Evolutionary conservation across 2,329 filamentous ascomycete species (phyloP).

Genomic region (Sclerotinia trifoliorum): DNA sequence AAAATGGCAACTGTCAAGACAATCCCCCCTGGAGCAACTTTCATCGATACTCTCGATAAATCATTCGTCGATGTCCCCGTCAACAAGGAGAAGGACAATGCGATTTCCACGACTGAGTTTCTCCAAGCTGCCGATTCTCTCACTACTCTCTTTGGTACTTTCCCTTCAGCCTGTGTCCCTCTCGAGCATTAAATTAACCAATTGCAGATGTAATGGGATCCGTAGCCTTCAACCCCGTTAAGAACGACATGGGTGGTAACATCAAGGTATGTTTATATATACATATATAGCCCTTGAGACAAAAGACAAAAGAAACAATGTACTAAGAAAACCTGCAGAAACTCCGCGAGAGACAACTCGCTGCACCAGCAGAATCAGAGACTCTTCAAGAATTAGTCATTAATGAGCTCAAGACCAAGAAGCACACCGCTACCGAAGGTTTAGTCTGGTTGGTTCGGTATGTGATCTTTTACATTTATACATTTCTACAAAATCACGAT

Average conservation of each 20-base stretch:
- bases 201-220: constrained; percentile 59
- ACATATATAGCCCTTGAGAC: too few relatives aligned
- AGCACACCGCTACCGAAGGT: constrained; percentile 84
- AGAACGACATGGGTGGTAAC: constrained; percentile 87
- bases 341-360: constrained; percentile 79
- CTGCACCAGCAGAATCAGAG: constrained; percentile 73
- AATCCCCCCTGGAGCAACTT: constrained; percentile 53
- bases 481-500: constrained; percentile 32
- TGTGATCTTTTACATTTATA: constrained; percentile 48
- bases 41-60: constrained; percentile 80
- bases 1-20: constrained; percentile 35
- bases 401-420: constrained; percentile 87
- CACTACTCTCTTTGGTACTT: constrained; percentile 77
- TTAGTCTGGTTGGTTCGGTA: constrained; percentile 89
- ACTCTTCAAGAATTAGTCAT: constrained; percentile 81
- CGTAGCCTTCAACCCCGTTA: constrained; percentile 84
- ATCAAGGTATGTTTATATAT: constrained; percentile 64
- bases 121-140: constrained; percentile 87
- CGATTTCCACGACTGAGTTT: constrained; percentile 80
- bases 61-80: constrained; percentile 83
- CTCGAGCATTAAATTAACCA: neutral
- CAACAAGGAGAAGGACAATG: constrained; percentile 69
- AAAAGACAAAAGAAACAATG: neutral
- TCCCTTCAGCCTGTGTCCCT: neutral
- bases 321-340: constrained; percentile 57